Conservation (phyloP, 1,139 yeast species). For the Lodderomyces pseudojiufengensis region DNA sequence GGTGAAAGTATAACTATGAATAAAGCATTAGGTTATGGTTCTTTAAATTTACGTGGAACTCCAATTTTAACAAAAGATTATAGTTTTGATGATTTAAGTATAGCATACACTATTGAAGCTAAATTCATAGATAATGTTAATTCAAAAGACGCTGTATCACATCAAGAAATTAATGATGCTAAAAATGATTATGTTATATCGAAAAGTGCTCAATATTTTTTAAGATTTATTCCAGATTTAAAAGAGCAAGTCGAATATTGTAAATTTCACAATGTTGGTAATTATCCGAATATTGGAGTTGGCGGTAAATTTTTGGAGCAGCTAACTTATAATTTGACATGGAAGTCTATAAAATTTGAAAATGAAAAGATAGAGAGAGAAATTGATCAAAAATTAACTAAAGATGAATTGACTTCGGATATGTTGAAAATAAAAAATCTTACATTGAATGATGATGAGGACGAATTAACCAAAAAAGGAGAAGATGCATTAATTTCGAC, state of each 20-base stretch:
- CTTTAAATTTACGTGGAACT: constrained; percentile 37
- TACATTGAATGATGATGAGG: constrained; percentile 13
- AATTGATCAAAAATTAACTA: constrained; percentile 29
- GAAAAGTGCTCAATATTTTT: constrained; percentile 34
- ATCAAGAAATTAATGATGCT: constrained; percentile 39
- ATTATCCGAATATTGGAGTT: constrained; percentile 29
- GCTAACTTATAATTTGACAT: constrained; percentile 26
- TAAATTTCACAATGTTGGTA: constrained; percentile 20
- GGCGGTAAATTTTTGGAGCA: constrained; percentile 34
- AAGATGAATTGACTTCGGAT: constrained; percentile 24
- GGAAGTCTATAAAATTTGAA: constrained; percentile 30
- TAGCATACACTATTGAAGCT: constrained; percentile 44
- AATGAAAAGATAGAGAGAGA: constrained; percentile 34
- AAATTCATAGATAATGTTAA: constrained; percentile 39
- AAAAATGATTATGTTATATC: constrained; percentile 35
- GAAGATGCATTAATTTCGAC: constrained; percentile 1
- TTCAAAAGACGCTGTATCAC: constrained; percentile 27
- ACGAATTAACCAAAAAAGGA: neutral
- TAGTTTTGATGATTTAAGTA: constrained; percentile 39
- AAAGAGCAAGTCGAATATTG: constrained; percentile 28
- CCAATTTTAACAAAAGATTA: constrained; percentile 43
- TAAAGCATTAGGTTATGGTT: constrained; percentile 46
- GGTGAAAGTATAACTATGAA: constrained; percentile 36
- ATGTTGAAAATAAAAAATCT: constrained; percentile 36
- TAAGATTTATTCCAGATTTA: constrained; percentile 41